Base-by-base conservation (phyloP, 1,139 yeast species). In the Taiozyma sp. region DNA sequence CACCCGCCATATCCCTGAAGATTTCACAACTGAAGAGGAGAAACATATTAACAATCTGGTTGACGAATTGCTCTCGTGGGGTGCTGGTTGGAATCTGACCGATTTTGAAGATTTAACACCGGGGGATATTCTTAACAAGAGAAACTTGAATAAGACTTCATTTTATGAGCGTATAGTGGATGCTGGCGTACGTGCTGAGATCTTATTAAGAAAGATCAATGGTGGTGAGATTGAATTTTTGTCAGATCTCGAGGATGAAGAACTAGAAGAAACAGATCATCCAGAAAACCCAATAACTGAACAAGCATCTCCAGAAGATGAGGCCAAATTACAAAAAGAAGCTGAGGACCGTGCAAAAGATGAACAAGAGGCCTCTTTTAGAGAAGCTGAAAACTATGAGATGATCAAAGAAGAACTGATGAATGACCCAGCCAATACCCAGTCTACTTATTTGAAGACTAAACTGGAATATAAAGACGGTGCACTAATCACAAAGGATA, bases 141-240 rank as follows among this genome's bases (percentile, higher is more conserved):
- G 81, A 50, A 77, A 76, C 3, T 68, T 82, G 50, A 67, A 71
- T 49, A 65, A 67, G 6, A 67, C 71, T 0, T 65, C 64, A 28
- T 57, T 76, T 28, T 76, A 87, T 53, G 62, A 71, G 11, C 74
- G 77, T 54, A 72, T 90, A 44, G 88, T 91, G 2, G 84, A 80
- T 52, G 97, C 97, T 2, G 98, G 98, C 39, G 93, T 89, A 2
- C 75, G 96, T 52, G 95, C 97, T 0, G 98, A 91, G 64, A 72
- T 91, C 39, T 71, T 91, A 35, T 72, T 91, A 56, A 74, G 97
- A 55, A 85, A 85, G 60, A 77, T 91, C 46, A 75, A 79, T 50
- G 91, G 85, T 55, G 90, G 84, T 54, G 81, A 79, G 50, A 64
- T 73, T 47, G 85, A 79, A 53, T 76, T 76, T 47, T 56, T 77